Percentiles rank a stretch among this genome's conserved stretches.
phyloP scores from a whole-genome alignment of 2,329 filamentous ascomycete species.

The Geoglossum cookeanum region DNA sequence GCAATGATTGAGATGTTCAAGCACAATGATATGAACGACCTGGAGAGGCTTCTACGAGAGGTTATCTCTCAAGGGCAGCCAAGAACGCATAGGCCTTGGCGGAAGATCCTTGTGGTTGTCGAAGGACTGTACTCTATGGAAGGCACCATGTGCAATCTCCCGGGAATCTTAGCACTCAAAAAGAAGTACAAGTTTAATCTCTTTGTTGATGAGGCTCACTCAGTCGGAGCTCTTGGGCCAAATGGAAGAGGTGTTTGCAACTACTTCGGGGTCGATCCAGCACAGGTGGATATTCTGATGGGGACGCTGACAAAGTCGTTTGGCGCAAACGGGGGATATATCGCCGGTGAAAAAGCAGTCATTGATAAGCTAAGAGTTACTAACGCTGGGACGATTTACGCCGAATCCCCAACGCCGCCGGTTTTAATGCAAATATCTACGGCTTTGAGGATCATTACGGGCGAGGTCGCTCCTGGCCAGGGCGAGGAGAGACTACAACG shows the following conservation, averaged over 20 bases:
- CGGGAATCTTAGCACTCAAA: slow-evolving; percentile 70
- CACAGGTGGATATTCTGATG: slow-evolving; percentile 89
- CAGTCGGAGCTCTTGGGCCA: slow-evolving; percentile 79
- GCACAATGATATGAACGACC: slow-evolving; percentile 84
- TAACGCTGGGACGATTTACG: slow-evolving; percentile 73
- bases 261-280: slow-evolving; percentile 81
- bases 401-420: slow-evolving; percentile 71
- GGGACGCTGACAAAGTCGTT: slow-evolving; percentile 97
- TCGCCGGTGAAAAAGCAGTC: slow-evolving; percentile 73
- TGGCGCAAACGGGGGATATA: slow-evolving; percentile 90
- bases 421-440: slow-evolving; percentile 82
- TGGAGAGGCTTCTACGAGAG: slow-evolving; percentile 75
- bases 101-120: slow-evolving; percentile 92
- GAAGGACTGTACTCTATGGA: slow-evolving; percentile 99
- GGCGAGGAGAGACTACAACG: slow-evolving; percentile 90
- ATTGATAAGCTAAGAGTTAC: slow-evolving; percentile 78
- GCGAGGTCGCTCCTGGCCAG: slow-evolving; percentile 73
- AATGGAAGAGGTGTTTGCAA: slow-evolving; percentile 85
- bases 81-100: slow-evolving; percentile 96
- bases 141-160: slow-evolving; percentile 96
- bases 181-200: slow-evolving; percentile 93
- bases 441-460: slow-evolving; percentile 72
- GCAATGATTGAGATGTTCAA: slow-evolving; percentile 93
- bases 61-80: slow-evolving; percentile 93
- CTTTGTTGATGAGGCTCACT: slow-evolving; percentile 93